phyloP scores from a whole-genome alignment of 2,329 filamentous ascomycete species.

The Exophiala sp. region DNA sequence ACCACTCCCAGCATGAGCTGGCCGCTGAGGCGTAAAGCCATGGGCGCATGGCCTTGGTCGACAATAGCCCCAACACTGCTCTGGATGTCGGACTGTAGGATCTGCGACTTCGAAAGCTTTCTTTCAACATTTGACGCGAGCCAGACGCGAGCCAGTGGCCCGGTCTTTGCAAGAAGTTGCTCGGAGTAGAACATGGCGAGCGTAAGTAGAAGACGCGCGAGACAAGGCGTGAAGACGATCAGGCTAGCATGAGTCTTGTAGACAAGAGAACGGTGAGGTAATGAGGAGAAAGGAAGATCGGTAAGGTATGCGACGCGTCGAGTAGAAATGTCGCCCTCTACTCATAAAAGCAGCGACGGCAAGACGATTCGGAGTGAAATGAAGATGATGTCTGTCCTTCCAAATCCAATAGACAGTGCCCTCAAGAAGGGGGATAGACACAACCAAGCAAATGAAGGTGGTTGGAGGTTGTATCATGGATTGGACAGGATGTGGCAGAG shows the following conservation, averaged over 20 bases:
- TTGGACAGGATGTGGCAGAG: neutral
- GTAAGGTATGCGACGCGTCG: constrained; percentile 22
- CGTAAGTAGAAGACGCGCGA: neutral
- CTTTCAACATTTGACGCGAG: constrained; percentile 95
- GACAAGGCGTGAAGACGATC: neutral
- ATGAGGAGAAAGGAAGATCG: neutral
- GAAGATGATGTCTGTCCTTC: too few species aligned
- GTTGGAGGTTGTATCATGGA: constrained; percentile 3
- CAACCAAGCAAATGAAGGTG: constrained; percentile 8
- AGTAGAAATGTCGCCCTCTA: neutral
- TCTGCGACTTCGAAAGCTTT: constrained; percentile 95
- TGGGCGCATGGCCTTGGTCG: constrained; percentile 82
- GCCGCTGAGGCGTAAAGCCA: constrained; percentile 87
- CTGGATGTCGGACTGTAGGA: constrained; percentile 88
- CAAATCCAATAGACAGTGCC: neutral
- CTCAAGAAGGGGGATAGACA: neutral
- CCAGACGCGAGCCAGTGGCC: constrained; percentile 95
- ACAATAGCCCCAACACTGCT: constrained; percentile 95
- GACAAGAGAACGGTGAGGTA: neutral
- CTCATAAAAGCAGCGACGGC: neutral
- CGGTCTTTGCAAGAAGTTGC: constrained; percentile 90
- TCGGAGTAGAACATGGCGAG: constrained; percentile 90
- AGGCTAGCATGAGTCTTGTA: constrained; percentile 6
- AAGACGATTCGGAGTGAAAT: neutral
- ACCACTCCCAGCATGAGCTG: constrained; percentile 93